phyloP scores from a whole-genome alignment of 306 rosid genomes.

The Alnus glutinosa region DNA sequence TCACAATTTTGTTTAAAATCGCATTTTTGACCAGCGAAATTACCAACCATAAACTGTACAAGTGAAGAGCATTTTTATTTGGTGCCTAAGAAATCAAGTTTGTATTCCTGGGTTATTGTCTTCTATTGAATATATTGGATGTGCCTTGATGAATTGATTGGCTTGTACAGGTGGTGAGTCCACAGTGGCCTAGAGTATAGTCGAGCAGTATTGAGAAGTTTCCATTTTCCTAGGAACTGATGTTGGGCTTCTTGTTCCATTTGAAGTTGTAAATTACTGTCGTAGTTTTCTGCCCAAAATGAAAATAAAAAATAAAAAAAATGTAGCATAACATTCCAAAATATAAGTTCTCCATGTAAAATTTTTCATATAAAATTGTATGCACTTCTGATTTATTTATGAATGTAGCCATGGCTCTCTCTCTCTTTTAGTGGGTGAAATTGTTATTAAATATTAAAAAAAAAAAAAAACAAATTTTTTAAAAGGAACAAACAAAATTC shows the following conservation, averaged over 20 bases:
- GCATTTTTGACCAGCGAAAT: too few relatives aligned
- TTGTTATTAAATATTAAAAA: background rate
- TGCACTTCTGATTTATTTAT: background rate
- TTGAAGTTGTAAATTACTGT: background rate
- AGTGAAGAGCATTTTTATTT: background rate
- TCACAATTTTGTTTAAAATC: too few relatives aligned
- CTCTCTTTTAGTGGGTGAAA: background rate
- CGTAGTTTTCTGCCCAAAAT: too few relatives aligned
- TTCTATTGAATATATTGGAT: background rate
- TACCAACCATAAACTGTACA: background rate
- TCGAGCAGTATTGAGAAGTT: background rate
- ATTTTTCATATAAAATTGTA: background rate
- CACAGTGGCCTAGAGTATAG: constrained; percentile 89
- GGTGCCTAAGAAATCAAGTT: background rate
- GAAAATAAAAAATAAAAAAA: too few relatives aligned
- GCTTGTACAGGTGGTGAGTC: constrained; percentile 84
- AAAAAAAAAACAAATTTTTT: too few relatives aligned
- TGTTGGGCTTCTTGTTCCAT: background rate
- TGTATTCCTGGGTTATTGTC: background rate
- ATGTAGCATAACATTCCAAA: background rate
- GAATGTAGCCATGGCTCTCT: background rate
- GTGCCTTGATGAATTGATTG: background rate
- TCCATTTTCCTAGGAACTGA: background rate
- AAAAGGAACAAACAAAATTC: background rate
- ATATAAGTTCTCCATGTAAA: background rate